phyloP scores from a whole-genome alignment of 495 filamentous ascomycete genomes.

The Tuber brumale region DNA sequence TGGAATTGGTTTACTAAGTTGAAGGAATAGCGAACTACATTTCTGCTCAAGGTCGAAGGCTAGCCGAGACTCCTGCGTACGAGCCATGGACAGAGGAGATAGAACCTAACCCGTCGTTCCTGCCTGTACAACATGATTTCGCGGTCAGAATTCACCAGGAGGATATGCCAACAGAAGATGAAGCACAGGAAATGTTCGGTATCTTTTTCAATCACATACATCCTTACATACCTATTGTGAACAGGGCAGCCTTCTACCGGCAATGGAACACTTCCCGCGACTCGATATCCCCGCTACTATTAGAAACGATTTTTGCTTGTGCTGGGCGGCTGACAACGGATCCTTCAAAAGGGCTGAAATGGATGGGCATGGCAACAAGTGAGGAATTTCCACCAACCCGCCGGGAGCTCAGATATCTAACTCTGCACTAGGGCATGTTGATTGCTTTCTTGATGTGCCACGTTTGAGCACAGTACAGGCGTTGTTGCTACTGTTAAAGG shows the following conservation, averaged over 20 bases:
- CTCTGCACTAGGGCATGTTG: conserved; percentile 64
- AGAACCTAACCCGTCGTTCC: conserved; percentile 36
- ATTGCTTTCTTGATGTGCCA: conserved; percentile 93
- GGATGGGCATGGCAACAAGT: conserved; percentile 91
- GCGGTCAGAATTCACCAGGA: conserved; percentile 78
- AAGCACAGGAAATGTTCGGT: conserved; percentile 77
- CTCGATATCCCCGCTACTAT: conserved; percentile 80
- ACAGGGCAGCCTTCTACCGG: conserved; percentile 74
- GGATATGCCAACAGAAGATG: conserved; percentile 85
- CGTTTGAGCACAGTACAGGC: conserved; percentile 91
- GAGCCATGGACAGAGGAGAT: conserved; percentile 39
- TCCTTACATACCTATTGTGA: conserved; percentile 91
- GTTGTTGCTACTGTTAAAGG: conserved; percentile 79
- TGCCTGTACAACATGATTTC: conserved; percentile 39
- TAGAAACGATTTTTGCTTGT: conserved; percentile 96
- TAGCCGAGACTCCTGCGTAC: conserved; percentile 43
- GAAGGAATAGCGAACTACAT: conserved; percentile 36
- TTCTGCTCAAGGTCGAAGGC: conserved; percentile 38
- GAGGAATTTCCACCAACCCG: conserved; percentile 43
- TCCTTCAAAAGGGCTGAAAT: conserved; percentile 77
- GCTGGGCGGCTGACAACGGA: conserved; percentile 76
- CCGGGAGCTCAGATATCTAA: conserved; percentile 33
- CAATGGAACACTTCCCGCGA: conserved; percentile 85
- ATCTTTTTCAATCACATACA: conserved; percentile 91
- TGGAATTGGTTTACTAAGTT: not conserved